phyloP scores from a whole-genome alignment of 2,329 filamentous ascomycete species.

The Fusarium sp. region DNA sequence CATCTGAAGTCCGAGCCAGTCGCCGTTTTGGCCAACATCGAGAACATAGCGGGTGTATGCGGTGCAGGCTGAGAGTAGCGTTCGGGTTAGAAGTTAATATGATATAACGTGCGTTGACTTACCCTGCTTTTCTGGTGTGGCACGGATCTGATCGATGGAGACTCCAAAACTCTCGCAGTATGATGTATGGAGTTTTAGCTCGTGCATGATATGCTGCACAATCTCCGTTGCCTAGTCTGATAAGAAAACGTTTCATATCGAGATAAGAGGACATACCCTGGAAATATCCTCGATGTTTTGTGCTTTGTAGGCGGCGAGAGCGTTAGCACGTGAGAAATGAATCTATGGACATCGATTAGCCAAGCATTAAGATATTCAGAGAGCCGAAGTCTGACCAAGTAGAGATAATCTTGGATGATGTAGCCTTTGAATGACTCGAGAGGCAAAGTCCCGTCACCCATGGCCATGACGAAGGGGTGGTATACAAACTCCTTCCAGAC shows the following conservation, averaged over 20 bases:
- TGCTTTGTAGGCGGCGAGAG: slow-evolving; percentile 87
- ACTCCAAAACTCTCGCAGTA: slow-evolving; percentile 89
- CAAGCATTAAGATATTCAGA: rapidly evolving
- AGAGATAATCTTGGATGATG: slow-evolving; percentile 92
- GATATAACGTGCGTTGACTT: slow-evolving; percentile 34
- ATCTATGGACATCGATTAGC: slow-evolving; percentile 61
- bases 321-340: slow-evolving; percentile 89
- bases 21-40: slow-evolving; percentile 87
- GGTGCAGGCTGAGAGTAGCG: slow-evolving; percentile 70
- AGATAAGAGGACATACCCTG: slow-evolving; percentile 62
- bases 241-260: neutral
- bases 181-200: slow-evolving; percentile 83
- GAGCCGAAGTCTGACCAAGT: slow-evolving; percentile 69
- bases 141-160: slow-evolving; percentile 77
- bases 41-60: slow-evolving; percentile 89
- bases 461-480: slow-evolving; percentile 83
- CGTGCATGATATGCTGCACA: slow-evolving; percentile 80
- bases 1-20: slow-evolving; percentile 89
- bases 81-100: slow-evolving; percentile 3
- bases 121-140: slow-evolving; percentile 81
- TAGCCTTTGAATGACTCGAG: slow-evolving; percentile 87
- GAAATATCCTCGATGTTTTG: slow-evolving; percentile 80
- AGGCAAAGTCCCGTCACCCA: slow-evolving; percentile 82
- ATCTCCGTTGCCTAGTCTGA: slow-evolving; percentile 62
- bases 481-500: slow-evolving; percentile 83